Evolutionary conservation across 2,329 filamentous ascomycete genomes (phyloP).

Genomic region (Colletotrichum sp.): DNA sequence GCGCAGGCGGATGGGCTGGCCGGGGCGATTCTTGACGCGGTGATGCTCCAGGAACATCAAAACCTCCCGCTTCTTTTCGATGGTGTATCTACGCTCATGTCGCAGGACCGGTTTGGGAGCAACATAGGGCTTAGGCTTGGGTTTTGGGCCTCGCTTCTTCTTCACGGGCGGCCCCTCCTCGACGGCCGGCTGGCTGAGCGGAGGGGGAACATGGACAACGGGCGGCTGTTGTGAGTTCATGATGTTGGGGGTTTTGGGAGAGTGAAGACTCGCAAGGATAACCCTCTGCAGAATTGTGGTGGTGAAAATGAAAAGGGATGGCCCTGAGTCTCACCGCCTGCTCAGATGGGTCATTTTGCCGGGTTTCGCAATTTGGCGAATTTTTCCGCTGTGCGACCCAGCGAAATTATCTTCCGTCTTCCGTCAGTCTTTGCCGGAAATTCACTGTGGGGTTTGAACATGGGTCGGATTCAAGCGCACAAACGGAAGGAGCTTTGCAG

Average conservation of each 20-base stretch:
- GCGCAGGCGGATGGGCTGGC: background rate
- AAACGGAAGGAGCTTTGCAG: background rate
- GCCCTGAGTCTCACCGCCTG: background rate
- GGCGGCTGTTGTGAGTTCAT: background rate
- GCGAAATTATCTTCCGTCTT: background rate
- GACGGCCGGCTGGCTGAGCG: background rate
- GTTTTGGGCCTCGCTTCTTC: background rate
- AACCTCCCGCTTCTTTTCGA: background rate
- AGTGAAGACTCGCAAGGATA: background rate
- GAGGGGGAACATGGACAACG: background rate
- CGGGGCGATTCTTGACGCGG: background rate
- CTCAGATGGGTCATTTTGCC: background rate
- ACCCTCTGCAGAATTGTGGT: background rate
- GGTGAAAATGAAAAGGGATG: background rate
- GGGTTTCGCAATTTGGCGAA: background rate
- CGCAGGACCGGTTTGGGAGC: background rate
- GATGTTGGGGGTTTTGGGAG: background rate
- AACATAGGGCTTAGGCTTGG: background rate
- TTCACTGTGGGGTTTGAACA: background rate
- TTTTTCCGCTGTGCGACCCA: background rate
- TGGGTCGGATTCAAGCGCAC: background rate
- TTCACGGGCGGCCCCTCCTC: background rate
- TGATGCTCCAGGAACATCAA: background rate
- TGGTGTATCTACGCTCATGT: background rate
- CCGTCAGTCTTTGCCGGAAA: background rate